Evolutionary conservation across 2,329 filamentous ascomycete species (phyloP).

Genomic region (Fusarium agapanthi): DNA sequence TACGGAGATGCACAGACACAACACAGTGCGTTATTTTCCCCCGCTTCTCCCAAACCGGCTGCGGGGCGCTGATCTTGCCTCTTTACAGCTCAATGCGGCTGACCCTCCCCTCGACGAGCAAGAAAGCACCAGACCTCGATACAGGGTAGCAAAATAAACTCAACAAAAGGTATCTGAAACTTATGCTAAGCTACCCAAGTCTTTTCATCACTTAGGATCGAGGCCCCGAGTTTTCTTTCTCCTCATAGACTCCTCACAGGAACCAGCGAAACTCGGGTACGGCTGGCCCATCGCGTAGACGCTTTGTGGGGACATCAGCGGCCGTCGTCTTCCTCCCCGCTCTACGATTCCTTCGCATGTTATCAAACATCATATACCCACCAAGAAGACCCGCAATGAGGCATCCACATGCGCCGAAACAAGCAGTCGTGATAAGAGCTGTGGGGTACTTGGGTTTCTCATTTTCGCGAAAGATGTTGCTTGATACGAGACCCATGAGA

Average conservation of each 20-base stretch:
- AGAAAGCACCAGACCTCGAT: not conserved
- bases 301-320: not conserved
- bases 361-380: constrained; percentile 66
- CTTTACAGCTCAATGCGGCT: not conserved
- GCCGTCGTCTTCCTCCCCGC: constrained; percentile 10
- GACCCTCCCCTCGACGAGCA: not conserved
- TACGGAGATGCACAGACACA: too few relatives aligned
- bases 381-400: constrained; percentile 64
- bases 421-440: constrained; percentile 71
- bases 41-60: not conserved
- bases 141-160: not conserved
- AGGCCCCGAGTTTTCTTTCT: accelerated
- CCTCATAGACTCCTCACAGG: not conserved
- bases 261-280: constrained; percentile 19
- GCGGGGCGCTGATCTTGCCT: not conserved
- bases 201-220: accelerated
- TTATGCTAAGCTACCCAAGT: not conserved
- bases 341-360: constrained; percentile 42
- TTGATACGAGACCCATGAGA: constrained; percentile 65
- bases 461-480: constrained; percentile 72
- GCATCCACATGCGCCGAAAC: constrained; percentile 69
- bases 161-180: not conserved
- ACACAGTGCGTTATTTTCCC: constrained; percentile 9
- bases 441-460: constrained; percentile 73
- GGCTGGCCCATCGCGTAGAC: constrained; percentile 4